phyloP scores from a whole-genome alignment of 805 yeast species.

The Schizosaccharomyces japonicus region DNA sequence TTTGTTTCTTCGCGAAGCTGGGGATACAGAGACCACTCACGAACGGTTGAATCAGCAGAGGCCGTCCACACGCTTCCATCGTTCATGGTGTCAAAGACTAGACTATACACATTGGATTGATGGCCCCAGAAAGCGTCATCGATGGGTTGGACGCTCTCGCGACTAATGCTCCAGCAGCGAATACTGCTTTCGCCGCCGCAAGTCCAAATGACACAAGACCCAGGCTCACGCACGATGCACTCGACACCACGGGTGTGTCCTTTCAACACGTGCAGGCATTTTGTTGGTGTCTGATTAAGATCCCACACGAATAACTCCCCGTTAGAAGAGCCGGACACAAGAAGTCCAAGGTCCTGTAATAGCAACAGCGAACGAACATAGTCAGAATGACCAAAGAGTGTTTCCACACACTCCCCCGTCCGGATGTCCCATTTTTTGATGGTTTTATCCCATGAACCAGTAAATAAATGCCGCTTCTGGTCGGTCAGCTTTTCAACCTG shows the following conservation, averaged over 20 bases:
- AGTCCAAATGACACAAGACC: not conserved
- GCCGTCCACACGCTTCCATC: not conserved
- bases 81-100: not conserved
- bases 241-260: conserved; percentile 2
- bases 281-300: not conserved
- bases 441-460: conserved; percentile 4
- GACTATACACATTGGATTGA: not conserved
- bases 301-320: not conserved
- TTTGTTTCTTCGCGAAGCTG: not conserved
- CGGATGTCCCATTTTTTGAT: not conserved
- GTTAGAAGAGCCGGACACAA: not conserved
- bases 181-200: not conserved
- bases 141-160: not conserved
- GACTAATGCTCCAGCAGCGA: not conserved
- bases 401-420: not conserved
- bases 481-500: not conserved
- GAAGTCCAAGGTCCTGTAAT: not conserved
- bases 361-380: not conserved
- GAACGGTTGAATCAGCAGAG: conserved; percentile 1
- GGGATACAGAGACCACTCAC: not conserved
- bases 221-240: not conserved
- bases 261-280: not conserved
- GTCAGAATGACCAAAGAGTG: not conserved
- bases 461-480: not conserved
- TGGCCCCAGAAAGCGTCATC: not conserved